These are phyloP conservation scores for Diversispora epigaea DNA, from an alignment of 192 early-diverging fungal species.

Conservation along the genomic window DNA sequence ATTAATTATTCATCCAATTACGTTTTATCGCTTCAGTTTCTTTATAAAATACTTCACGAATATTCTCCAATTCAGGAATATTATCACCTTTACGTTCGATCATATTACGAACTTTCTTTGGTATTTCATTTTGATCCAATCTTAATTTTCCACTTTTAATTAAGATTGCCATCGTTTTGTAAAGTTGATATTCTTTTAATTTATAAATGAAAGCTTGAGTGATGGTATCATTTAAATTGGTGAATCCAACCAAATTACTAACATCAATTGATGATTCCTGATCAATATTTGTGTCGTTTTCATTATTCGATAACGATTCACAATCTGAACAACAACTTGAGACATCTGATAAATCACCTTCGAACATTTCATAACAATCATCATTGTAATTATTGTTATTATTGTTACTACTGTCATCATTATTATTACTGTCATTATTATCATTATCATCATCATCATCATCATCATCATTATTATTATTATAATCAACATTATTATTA, in stretches of 20 bases:
- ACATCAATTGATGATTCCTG: not conserved
- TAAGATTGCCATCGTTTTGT: not conserved
- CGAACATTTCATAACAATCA: not conserved
- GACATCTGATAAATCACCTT: not conserved
- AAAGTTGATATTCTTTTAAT: not conserved
- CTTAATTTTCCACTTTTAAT: not conserved
- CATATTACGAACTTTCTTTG: not conserved
- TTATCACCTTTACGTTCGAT: not conserved
- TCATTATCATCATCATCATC: too few species aligned
- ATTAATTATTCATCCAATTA: not conserved
- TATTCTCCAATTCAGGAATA: not conserved
- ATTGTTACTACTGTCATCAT: too few species aligned
- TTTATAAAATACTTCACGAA: not conserved
- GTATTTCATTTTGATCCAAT: not conserved
- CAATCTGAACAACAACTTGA: not conserved
- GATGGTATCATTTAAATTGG: not conserved
- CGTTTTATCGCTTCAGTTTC: not conserved
- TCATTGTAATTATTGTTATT: not conserved
- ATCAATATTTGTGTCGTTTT: not conserved
- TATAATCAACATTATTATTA: too few species aligned
- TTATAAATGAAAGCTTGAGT: not conserved
- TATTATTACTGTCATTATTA: too few species aligned
- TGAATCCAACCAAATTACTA: not conserved
- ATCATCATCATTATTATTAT: too few species aligned
- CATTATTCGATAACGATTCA: not conserved